Base-by-base conservation (phyloP, 345 rosid species). In the Mangifera indica region DNA sequence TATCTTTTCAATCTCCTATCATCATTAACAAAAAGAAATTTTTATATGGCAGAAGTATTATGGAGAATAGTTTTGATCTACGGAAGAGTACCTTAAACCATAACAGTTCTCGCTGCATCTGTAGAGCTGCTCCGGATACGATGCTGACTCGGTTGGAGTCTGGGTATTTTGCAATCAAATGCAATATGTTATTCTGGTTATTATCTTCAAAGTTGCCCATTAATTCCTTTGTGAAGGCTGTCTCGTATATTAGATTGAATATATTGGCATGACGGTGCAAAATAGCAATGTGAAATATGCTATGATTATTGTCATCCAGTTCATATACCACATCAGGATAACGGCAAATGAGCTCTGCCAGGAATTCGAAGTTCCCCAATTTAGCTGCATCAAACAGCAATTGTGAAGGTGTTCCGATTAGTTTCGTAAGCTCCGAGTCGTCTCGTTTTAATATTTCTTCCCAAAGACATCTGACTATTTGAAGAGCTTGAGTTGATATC, bases 51-150 rank as follows among this genome's bases (percentile, higher is more conserved):
- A 3, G 17, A 52, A 4, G 3, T 13, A 5, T 52, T 5, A 57
- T 0, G 8, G 21, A 0, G 11, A 55, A 1, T 1, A 60, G 13
- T 8, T n/a, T n/a, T n/a, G n/a, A n/a, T n/a, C n/a, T n/a, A n/a
- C n/a, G n/a, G n/a, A n/a, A n/a, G 6, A 34, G 45, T 24, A 77
- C 81, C 77, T 68, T 20, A 54, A 77, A 73, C 77, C 77, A 72
- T 3, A 68, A 48, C 32, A 77, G 15, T 34, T 77, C 74, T 9
- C 37, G 44, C 40, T 74, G 72, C 46, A 77, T 14, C 53, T 77
- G 76, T 42, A 77, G 24, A 68, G 76, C 76, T 34, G 79, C 70
- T 10, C 77, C 82, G 2, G 79, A 53, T 32, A 63, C 58, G 1
- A 12, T 44, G 32, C 49, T 62, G 20, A 79, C 66, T 26, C 61